Percentiles rank a stretch among this genome's conserved stretches.
Evolutionary conservation across 345 rosid genomes (phyloP).

Genomic region (Citrus glauca): DNA sequence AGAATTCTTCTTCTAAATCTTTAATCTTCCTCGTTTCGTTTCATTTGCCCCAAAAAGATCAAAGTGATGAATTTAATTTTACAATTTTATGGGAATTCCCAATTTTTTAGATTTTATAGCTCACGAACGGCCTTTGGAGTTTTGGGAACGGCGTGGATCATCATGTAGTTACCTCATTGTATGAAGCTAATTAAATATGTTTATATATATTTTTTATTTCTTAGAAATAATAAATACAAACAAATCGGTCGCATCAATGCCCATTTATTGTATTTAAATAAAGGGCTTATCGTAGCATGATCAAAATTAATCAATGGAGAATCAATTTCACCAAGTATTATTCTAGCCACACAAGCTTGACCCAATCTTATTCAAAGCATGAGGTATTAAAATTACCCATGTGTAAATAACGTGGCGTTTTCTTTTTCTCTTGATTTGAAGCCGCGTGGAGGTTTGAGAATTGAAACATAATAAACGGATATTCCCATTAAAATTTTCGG

Average conservation of each 20-base stretch:
- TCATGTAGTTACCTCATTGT: background rate
- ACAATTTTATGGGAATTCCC: background rate
- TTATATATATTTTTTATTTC: too few relatives aligned
- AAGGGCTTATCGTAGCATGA: background rate
- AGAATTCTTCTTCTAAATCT: background rate
- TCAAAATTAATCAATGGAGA: background rate
- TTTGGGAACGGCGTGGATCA: background rate
- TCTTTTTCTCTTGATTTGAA: background rate
- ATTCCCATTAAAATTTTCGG: background rate
- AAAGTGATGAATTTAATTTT: background rate
- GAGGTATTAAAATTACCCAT: background rate
- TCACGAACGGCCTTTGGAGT: background rate
- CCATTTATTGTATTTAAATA: background rate
- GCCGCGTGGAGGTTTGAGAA: too few relatives aligned
- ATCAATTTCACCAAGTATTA: background rate
- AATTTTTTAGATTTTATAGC: too few relatives aligned
- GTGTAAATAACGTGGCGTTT: background rate
- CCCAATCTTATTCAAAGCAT: background rate
- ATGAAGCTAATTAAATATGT: background rate
- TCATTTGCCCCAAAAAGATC: background rate
- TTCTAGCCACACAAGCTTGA: background rate
- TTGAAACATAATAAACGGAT: background rate
- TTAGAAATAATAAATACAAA: too few relatives aligned
- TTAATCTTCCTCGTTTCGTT: background rate
- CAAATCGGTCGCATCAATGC: background rate